phyloP scores from a whole-genome alignment of 2,329 filamentous ascomycete genomes.

The Truncatella angustata region DNA sequence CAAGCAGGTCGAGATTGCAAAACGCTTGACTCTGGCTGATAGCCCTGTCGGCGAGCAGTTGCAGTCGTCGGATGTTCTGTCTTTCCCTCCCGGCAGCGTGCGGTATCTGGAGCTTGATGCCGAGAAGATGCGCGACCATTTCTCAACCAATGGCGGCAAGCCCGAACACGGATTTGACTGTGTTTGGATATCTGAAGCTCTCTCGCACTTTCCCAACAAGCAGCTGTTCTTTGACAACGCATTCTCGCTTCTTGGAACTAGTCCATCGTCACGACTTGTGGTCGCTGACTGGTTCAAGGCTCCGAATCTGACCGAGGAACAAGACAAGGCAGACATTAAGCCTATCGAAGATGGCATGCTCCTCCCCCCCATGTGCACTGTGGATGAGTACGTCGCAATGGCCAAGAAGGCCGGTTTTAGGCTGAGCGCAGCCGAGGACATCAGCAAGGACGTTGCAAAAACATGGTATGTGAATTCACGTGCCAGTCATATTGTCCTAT shows the following conservation, averaged over 20 bases:
- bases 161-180: constrained; percentile 41
- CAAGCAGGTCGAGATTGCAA: constrained; percentile 58
- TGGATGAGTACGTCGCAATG: constrained; percentile 49
- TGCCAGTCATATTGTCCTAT: not conserved
- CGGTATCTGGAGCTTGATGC: constrained; percentile 59
- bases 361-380: constrained; percentile 54
- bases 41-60: not conserved
- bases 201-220: constrained; percentile 61
- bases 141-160: constrained; percentile 32
- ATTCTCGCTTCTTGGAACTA: constrained; percentile 42
- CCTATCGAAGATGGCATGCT: constrained; percentile 64
- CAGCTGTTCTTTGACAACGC: constrained; percentile 56
- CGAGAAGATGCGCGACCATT: constrained; percentile 57
- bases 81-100: constrained; percentile 32
- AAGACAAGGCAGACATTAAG: constrained; percentile 50
- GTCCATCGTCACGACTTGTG: constrained; percentile 47
- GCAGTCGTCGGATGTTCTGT: constrained; percentile 4
- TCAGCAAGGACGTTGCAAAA: constrained; percentile 55
- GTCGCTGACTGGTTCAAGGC: constrained; percentile 63
- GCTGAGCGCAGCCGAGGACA: constrained; percentile 49
- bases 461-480: constrained; percentile 46
- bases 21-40: constrained; percentile 42
- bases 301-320: constrained; percentile 38
- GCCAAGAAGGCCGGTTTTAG: constrained; percentile 48
- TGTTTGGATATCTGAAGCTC: constrained; percentile 62